Conservation (phyloP, 2,329 filamentous ascomycete species). For the Fusarium sp. region DNA sequence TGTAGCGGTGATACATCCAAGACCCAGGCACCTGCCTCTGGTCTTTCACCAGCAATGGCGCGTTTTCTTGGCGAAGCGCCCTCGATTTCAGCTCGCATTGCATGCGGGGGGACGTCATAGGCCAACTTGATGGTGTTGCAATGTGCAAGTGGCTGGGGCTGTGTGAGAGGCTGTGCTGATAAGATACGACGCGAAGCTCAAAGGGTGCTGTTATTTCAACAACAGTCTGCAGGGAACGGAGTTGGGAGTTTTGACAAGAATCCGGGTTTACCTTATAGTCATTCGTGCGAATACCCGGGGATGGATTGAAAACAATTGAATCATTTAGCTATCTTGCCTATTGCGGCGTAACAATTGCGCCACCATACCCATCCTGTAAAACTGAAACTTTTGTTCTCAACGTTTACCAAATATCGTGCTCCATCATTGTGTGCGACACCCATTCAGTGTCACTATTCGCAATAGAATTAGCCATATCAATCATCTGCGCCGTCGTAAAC, state of each 20-base stretch:
- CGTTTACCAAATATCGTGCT: slow-evolving; percentile 58
- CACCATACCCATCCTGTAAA: no score
- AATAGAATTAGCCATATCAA: slow-evolving; percentile 63
- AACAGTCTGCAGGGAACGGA: neutral
- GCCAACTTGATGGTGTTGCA: neutral
- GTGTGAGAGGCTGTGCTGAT: neutral
- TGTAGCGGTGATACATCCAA: neutral
- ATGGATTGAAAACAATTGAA: no score
- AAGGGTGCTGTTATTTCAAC: neutral
- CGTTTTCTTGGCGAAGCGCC: slow-evolving; percentile 4
- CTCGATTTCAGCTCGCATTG: neutral
- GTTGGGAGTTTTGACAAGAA: neutral
- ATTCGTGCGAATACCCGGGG: no score
- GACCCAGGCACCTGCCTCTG: neutral
- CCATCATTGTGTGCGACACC: slow-evolving; percentile 61
- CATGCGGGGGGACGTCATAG: slow-evolving; percentile 1
- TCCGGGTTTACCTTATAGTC: no score
- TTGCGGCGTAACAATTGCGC: no score
- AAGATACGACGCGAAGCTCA: neutral
- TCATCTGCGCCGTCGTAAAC: slow-evolving; percentile 61
- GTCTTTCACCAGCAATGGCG: neutral
- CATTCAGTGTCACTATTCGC: slow-evolving; percentile 60
- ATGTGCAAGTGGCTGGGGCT: neutral
- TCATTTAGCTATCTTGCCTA: no score
- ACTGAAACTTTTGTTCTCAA: neutral